These are phyloP conservation scores for Botrytis fragariae DNA, from an alignment of 2,329 filamentous ascomycete genomes.

Conservation along the genomic window DNA sequence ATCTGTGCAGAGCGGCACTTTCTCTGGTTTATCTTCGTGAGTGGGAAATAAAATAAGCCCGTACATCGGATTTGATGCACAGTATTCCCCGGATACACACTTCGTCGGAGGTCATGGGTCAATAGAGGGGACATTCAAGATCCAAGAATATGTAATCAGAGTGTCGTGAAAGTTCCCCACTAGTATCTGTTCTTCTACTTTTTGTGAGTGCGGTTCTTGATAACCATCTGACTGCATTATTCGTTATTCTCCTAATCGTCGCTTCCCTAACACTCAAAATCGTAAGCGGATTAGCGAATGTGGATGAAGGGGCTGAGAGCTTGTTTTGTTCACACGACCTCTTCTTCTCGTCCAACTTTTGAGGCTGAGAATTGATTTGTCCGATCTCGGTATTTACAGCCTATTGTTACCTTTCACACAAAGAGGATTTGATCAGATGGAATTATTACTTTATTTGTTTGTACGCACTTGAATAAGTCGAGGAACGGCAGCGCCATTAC, in stretches of 20 bases:
- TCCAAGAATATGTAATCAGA: not conserved
- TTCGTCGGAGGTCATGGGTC: not conserved
- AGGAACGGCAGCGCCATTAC: not conserved
- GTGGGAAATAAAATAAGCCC: not conserved
- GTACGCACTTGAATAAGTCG: not conserved
- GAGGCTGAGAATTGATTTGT: not conserved
- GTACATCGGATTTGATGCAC: not conserved
- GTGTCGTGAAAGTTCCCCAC: not conserved
- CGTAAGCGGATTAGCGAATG: constrained; percentile 7
- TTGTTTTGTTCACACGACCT: constrained; percentile 11
- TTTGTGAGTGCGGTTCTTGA: not conserved
- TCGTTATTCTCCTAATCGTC: not conserved
- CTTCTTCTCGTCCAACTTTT: not conserved
- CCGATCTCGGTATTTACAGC: not conserved
- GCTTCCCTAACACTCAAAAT: not conserved
- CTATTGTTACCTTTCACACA: not conserved
- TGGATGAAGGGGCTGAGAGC: constrained; percentile 9
- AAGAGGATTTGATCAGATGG: not conserved
- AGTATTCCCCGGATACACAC: constrained; percentile 1
- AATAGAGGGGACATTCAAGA: not conserved
- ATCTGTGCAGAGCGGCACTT: not conserved
- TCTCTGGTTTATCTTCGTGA: not conserved
- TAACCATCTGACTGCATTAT: not conserved
- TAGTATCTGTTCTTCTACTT: not conserved
- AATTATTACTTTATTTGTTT: not conserved